These are phyloP conservation scores for Malassezia restricta DNA, from an alignment of 1,284 basidiomycete genomes.

Conservation along the genomic window DNA sequence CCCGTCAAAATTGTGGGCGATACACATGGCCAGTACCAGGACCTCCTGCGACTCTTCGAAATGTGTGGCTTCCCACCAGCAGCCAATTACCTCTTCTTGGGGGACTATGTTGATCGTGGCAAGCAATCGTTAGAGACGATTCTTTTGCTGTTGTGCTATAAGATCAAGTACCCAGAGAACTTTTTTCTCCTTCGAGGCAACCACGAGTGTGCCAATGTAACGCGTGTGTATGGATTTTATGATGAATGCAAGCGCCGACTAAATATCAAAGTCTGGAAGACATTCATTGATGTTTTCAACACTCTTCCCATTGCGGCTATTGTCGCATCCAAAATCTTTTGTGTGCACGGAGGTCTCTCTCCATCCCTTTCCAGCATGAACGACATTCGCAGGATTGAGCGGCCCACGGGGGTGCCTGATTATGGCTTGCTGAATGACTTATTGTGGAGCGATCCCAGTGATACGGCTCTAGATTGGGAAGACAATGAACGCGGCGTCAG, in stretches of 20 bases:
- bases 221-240: slow-evolving; percentile 98
- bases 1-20: slow-evolving; percentile 99
- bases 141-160: slow-evolving; percentile 89
- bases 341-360: slow-evolving; percentile 93
- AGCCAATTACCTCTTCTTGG: slow-evolving; percentile 95
- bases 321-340: slow-evolving; percentile 98
- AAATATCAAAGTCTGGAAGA: slow-evolving; percentile 99
- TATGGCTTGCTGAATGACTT: slow-evolving; percentile 94
- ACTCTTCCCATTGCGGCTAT: slow-evolving; percentile 95
- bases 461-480: slow-evolving; percentile 97
- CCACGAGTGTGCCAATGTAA: slow-evolving; percentile 98
- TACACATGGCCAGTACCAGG: slow-evolving; percentile 96
- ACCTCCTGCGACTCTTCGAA: slow-evolving; percentile 94
- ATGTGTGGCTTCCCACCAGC: slow-evolving; percentile 98
- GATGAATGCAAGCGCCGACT: slow-evolving; percentile 99
- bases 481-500: slow-evolving; percentile 99
- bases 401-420: slow-evolving; percentile 98
- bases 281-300: slow-evolving; percentile 99
- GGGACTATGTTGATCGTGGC: slow-evolving; percentile 96
- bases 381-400: slow-evolving; percentile 92
- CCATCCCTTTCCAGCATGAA: slow-evolving; percentile 98
- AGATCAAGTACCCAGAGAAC: slow-evolving; percentile 94
- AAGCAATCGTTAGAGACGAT: slow-evolving; percentile 99
- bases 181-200: slow-evolving; percentile 96
- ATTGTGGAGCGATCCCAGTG: slow-evolving; percentile 95